Percentiles rank a stretch among this genome's conserved stretches.
Evolutionary conservation across 495 filamentous ascomycete species (phyloP).

Genomic region (Penicillium tannophilum): DNA sequence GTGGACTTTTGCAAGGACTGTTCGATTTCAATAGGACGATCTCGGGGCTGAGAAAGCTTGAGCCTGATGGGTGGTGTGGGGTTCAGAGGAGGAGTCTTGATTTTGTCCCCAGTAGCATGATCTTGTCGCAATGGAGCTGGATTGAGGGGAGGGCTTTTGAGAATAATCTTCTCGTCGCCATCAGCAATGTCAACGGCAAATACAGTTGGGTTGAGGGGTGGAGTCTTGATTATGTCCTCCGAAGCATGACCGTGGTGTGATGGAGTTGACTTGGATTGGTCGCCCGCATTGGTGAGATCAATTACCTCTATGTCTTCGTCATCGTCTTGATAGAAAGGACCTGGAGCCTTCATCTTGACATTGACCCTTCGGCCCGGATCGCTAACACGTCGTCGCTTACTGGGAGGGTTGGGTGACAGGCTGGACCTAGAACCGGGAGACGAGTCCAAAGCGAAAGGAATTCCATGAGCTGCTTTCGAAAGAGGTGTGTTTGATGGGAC

Average conservation of each 20-base stretch:
- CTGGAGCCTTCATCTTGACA: background rate
- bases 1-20: background rate
- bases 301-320: background rate
- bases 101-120: background rate
- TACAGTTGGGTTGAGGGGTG: background rate
- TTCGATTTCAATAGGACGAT: background rate
- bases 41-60: background rate
- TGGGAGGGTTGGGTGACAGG: background rate
- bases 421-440: background rate
- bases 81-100: background rate
- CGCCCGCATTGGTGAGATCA: background rate
- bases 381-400: background rate
- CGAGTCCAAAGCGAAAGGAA: background rate
- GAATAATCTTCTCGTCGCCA: too few relatives aligned
- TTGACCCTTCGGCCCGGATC: background rate
- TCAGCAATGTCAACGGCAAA: background rate
- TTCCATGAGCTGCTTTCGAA: background rate
- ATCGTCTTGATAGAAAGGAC: background rate
- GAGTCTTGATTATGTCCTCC: background rate
- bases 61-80: background rate
- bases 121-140: background rate
- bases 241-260: background rate
- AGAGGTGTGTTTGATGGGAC: background rate
- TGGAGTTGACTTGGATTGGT: background rate
- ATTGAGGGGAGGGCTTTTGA: background rate